Evolutionary conservation across 345 rosid genomes (phyloP).

Genomic region (Pugionium cornutum): DNA sequence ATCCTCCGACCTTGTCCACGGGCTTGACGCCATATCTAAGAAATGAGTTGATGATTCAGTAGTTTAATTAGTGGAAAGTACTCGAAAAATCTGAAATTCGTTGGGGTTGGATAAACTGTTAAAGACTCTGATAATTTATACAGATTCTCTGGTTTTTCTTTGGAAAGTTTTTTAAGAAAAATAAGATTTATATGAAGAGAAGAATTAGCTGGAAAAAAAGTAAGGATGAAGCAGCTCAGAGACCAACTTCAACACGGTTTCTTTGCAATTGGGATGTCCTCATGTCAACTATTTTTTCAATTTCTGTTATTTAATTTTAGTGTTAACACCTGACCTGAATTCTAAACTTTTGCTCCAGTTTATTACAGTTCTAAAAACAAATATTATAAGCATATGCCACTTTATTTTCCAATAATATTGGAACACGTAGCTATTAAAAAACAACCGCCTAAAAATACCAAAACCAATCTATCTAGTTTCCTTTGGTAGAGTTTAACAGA

Average conservation of each 20-base stretch:
- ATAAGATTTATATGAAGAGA: background rate
- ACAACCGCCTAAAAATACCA: conserved; percentile 30
- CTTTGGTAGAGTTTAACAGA: background rate
- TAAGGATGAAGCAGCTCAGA: conserved; percentile 39
- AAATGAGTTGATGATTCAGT: background rate
- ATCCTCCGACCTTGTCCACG: conserved; percentile 68
- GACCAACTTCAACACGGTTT: conserved; percentile 47
- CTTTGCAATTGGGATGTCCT: conserved; percentile 41
- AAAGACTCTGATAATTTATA: conserved; percentile 14
- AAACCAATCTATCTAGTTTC: conserved; percentile 22
- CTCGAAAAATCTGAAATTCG: conserved; percentile 11
- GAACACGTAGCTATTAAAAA: conserved; percentile 19
- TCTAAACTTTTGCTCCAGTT: conserved; percentile 31
- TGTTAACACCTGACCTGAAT: conserved; percentile 30
- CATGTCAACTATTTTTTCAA: background rate
- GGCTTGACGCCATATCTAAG: conserved; percentile 31
- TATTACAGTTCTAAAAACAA: conserved; percentile 21
- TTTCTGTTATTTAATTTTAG: conserved; percentile 1
- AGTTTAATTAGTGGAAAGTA: background rate
- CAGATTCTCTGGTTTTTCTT: conserved; percentile 21
- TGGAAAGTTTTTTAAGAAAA: background rate
- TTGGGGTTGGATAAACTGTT: conserved; percentile 27
- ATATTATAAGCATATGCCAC: conserved; percentile 33
- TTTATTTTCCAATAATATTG: conserved; percentile 19
- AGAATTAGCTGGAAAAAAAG: conserved; percentile 13